phyloP scores from a whole-genome alignment of 495 filamentous ascomycete genomes.

The Arthonia radiata region DNA sequence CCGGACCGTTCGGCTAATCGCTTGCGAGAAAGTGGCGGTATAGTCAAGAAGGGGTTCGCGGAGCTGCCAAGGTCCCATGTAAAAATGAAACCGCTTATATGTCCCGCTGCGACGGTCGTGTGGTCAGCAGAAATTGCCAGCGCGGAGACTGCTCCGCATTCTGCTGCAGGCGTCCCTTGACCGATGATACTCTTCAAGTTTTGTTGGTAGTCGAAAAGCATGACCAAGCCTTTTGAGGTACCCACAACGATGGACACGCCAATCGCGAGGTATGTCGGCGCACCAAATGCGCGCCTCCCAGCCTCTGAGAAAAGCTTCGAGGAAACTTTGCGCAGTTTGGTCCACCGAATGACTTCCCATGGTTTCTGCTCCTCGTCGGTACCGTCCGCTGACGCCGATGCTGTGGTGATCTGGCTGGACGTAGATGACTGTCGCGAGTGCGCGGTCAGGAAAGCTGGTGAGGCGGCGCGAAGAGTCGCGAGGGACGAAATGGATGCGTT shows the following conservation, averaged over 20 bases:
- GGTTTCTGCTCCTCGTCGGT: constrained; percentile 42
- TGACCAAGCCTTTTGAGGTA: constrained; percentile 76
- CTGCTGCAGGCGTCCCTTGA: constrained; percentile 80
- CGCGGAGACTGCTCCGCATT: constrained; percentile 69
- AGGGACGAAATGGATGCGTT: constrained; percentile 40
- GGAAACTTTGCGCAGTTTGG: constrained; percentile 70
- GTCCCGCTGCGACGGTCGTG: constrained; percentile 69
- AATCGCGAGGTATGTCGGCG: constrained; percentile 72
- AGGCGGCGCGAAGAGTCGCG: constrained; percentile 37
- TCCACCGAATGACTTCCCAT: constrained; percentile 96
- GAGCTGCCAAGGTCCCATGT: constrained; percentile 79
- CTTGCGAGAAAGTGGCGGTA: constrained; percentile 44
- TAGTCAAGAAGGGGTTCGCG: constrained; percentile 67
- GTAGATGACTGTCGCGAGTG: constrained; percentile 54
- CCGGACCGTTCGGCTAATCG: constrained; percentile 35
- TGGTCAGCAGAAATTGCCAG: constrained; percentile 85
- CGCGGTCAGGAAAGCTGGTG: constrained; percentile 50
- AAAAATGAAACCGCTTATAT: constrained; percentile 78
- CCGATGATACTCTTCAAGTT: constrained; percentile 82
- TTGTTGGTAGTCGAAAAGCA: constrained; percentile 94
- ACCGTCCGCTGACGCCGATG: too few relatives aligned
- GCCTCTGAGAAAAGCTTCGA: constrained; percentile 83
- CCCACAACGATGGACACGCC: constrained; percentile 77
- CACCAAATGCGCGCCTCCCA: constrained; percentile 77
- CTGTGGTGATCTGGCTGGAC: constrained; percentile 28